These are phyloP conservation scores for Telfairia occidentalis DNA, from an alignment of 331 rosid genomes.

Conservation along the genomic window DNA sequence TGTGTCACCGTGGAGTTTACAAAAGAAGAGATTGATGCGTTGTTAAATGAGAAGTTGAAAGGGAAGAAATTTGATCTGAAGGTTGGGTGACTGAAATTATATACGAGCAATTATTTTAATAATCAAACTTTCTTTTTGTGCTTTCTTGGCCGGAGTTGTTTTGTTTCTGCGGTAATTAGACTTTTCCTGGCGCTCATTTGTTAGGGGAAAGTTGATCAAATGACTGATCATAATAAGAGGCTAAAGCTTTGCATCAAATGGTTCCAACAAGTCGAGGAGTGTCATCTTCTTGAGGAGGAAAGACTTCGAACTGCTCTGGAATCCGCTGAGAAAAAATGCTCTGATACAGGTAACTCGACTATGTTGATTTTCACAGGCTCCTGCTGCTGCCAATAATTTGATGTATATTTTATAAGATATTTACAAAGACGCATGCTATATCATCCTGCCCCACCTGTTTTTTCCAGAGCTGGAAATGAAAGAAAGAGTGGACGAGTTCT, in stretches of 20 bases:
- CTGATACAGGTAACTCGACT: constrained; percentile 39
- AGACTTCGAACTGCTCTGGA: constrained; percentile 47
- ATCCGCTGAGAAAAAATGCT: constrained; percentile 54
- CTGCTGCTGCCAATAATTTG: not conserved
- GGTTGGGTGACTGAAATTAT: constrained; percentile 27
- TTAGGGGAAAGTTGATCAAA: constrained; percentile 53
- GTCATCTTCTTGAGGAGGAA: constrained; percentile 43
- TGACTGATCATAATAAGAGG: constrained; percentile 43
- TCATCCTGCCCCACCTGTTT: constrained; percentile 12
- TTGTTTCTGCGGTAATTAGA: not conserved
- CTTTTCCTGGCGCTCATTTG: not conserved
- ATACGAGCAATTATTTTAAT: not conserved
- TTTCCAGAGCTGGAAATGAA: constrained; percentile 58
- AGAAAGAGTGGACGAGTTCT: constrained; percentile 36
- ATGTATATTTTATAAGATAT: not conserved
- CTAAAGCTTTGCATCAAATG: constrained; percentile 61
- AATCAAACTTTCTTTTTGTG: not conserved
- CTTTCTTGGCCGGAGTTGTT: not conserved
- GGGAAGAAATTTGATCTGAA: constrained; percentile 51
- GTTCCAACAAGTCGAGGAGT: constrained; percentile 47
- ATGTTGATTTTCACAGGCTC: not conserved
- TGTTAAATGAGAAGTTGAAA: constrained; percentile 58
- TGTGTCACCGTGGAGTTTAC: constrained; percentile 44
- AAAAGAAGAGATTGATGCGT: constrained; percentile 47
- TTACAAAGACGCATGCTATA: not conserved